Evolutionary conservation across 2,329 filamentous ascomycete genomes (phyloP).

Genomic region (Pseudofabraea citricarpa): DNA sequence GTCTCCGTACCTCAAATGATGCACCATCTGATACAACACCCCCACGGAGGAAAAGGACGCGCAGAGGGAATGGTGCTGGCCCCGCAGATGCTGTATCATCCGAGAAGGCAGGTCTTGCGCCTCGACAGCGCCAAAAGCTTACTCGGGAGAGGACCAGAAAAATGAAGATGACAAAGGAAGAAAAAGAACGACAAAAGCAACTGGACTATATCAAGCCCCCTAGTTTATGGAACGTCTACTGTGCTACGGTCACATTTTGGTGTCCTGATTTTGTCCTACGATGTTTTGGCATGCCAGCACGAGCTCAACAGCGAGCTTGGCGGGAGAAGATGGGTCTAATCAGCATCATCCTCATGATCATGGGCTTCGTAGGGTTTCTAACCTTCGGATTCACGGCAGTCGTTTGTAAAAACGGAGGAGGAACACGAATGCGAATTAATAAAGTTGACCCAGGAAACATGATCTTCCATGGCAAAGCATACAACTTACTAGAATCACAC

Average conservation of each 20-base stretch:
- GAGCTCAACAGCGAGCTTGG: constrained; percentile 89
- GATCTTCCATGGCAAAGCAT: constrained; percentile 93
- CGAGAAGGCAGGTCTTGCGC: constrained; percentile 23
- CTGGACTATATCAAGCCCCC: constrained; percentile 67
- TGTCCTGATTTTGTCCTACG: constrained; percentile 77
- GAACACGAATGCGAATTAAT: constrained; percentile 70
- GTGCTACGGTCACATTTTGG: constrained; percentile 92
- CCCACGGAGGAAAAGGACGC: constrained; percentile 15
- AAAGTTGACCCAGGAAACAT: constrained; percentile 78
- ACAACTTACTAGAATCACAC: constrained; percentile 70
- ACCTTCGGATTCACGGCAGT: constrained; percentile 93
- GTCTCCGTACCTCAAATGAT: constrained; percentile 25
- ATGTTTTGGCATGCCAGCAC: constrained; percentile 81
- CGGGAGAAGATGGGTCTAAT: constrained; percentile 96
- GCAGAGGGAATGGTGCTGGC: constrained; percentile 18
- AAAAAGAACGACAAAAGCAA: constrained; percentile 53
- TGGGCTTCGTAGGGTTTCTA: constrained; percentile 85
- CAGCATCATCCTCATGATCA: constrained; percentile 86
- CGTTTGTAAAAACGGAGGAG: constrained; percentile 71
- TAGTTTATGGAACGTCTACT: constrained; percentile 94
- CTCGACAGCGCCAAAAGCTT: constrained; percentile 21
- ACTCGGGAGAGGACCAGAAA: constrained; percentile 44
- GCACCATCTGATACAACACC: constrained; percentile 22
- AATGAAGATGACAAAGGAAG: constrained; percentile 60
- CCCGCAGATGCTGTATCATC: constrained; percentile 14